Conservation (phyloP, 2,329 filamentous ascomycete genomes). For the Ascochyta fabae region DNA sequence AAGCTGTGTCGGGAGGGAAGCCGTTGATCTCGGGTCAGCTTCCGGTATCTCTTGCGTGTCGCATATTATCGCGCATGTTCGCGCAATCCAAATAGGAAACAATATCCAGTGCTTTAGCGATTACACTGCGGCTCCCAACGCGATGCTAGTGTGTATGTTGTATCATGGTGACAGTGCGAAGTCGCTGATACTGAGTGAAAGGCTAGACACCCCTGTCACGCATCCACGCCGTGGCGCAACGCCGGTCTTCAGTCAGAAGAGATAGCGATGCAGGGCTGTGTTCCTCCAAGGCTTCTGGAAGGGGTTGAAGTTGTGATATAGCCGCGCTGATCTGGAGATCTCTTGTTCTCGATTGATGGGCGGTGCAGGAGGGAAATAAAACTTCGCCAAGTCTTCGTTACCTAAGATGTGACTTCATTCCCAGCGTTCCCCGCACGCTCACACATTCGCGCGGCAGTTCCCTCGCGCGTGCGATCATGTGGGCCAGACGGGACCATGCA, state of each 20-base stretch:
- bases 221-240: neutral
- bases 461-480: neutral
- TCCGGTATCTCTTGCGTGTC: neutral
- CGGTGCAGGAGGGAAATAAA: neutral
- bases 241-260: neutral
- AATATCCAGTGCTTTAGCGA: conserved; percentile 1
- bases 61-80: neutral
- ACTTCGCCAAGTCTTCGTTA: conserved; percentile 3
- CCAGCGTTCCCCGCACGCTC: conserved; percentile 8
- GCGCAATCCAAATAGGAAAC: conserved; percentile 2
- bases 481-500: neutral
- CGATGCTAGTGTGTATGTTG: neutral
- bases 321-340: neutral
- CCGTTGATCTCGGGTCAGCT: conserved; percentile 3
- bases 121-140: neutral
- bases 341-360: neutral
- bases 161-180: neutral
- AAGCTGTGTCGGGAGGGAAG: conserved; percentile 1
- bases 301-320: neutral
- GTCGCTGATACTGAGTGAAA: neutral
- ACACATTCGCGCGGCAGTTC: neutral
- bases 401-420: conserved; percentile 2
- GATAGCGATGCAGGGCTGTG: neutral
- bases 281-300: conserved; percentile 1
- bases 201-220: neutral